Evolutionary conservation across 371 early-diverging fungal species (phyloP).

Genomic region (Sporodiniella umbellata): DNA sequence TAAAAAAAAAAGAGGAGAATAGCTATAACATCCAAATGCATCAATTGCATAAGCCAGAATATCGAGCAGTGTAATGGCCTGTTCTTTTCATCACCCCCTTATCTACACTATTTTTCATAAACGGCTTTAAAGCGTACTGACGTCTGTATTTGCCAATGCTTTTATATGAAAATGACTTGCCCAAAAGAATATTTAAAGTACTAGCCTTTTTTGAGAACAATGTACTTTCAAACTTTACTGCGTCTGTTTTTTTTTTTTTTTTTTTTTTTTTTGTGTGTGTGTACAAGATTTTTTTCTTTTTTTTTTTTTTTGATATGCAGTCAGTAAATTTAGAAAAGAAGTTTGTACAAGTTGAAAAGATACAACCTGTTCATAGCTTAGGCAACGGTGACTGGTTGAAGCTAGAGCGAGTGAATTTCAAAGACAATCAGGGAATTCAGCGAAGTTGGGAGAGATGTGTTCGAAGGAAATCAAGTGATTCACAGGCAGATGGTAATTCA

Average conservation of each 20-base stretch:
- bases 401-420: conserved; percentile 40
- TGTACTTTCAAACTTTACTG: background rate
- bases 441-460: conserved; percentile 48
- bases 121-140: background rate
- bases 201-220: too few relatives aligned
- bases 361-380: conserved; percentile 6
- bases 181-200: too few relatives aligned
- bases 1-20: background rate
- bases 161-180: too few relatives aligned
- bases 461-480: conserved; percentile 16
- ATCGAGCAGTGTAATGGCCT: background rate
- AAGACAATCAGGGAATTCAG: conserved; percentile 22
- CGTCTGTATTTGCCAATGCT: too few relatives aligned
- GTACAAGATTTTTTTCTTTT: background rate
- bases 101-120: background rate
- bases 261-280: background rate
- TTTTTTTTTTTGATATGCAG: background rate
- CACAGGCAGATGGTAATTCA: conserved; percentile 30
- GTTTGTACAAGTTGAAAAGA: conserved; percentile 3
- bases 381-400: conserved; percentile 49
- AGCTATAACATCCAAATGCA: background rate
- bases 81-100: background rate
- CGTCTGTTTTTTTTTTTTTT: conserved; percentile 1
- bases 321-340: background rate
- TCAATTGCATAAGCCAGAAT: background rate